Conservation (phyloP, 2,329 filamentous ascomycete species). For the Aspergillus hortae region DNA sequence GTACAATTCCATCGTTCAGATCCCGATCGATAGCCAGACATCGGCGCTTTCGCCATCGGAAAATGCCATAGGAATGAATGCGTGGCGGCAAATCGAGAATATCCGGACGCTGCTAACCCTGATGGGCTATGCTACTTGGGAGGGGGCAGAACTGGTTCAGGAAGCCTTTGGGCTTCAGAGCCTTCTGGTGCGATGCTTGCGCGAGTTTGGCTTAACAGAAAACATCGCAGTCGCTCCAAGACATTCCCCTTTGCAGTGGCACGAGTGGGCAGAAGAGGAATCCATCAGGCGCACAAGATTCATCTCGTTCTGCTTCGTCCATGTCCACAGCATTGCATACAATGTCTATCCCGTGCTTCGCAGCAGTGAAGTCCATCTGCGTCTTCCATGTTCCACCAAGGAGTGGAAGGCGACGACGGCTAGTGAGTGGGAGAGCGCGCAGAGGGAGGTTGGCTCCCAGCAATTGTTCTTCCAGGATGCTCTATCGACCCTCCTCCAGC, state of each 20-base stretch:
- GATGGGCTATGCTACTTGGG: conserved; percentile 34
- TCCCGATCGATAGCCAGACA: conserved; percentile 13
- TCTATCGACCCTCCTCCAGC: conserved; percentile 29
- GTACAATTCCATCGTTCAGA: conserved; percentile 16
- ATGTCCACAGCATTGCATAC: conserved; percentile 38
- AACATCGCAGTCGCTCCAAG: conserved; percentile 19
- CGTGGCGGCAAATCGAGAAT: conserved; percentile 25
- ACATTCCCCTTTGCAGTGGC: conserved; percentile 27
- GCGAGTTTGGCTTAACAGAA: conserved; percentile 28
- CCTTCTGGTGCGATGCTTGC: conserved; percentile 28
- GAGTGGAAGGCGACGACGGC: conserved; percentile 33
- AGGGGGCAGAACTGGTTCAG: conserved; percentile 27
- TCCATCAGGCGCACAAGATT: conserved; percentile 33
- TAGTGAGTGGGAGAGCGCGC: conserved; percentile 30
- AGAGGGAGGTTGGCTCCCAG: conserved; percentile 23
- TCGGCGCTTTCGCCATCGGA: conserved; percentile 11
- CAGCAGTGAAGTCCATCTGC: conserved; percentile 35
- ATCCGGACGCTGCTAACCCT: conserved; percentile 28
- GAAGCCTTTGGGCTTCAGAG: conserved; percentile 30
- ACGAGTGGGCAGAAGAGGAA: conserved; percentile 36
- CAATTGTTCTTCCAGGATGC: conserved; percentile 36
- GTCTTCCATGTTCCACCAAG: conserved; percentile 35
- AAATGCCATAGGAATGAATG: conserved; percentile 10
- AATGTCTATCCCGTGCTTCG: conserved; percentile 36
- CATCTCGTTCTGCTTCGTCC: conserved; percentile 38